Conservation (phyloP, 2,329 filamentous ascomycete genomes). For the Apiospora arundinis region DNA sequence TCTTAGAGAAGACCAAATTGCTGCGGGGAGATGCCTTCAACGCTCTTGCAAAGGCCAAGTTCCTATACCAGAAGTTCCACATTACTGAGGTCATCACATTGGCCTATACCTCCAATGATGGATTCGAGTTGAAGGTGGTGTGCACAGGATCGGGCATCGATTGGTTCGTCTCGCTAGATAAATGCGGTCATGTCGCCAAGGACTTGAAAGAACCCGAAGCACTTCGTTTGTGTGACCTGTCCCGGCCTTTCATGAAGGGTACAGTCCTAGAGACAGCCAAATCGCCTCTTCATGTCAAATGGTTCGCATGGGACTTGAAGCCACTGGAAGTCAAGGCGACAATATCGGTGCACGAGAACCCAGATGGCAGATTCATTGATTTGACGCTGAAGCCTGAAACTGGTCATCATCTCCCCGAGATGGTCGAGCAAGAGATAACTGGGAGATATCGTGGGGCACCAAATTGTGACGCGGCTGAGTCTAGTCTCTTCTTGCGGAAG, state of each 20-base stretch:
- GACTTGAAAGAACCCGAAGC: constrained; percentile 10
- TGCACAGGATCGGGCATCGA: constrained; percentile 30
- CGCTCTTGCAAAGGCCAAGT: constrained; percentile 23
- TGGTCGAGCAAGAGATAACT: not conserved
- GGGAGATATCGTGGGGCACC: constrained; percentile 32
- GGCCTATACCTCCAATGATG: constrained; percentile 31
- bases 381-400: not conserved
- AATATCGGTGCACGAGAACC: not conserved
- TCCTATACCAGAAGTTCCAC: constrained; percentile 34
- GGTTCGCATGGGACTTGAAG: not conserved
- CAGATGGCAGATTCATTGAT: not conserved
- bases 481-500: constrained; percentile 34
- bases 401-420: not conserved
- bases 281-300: constrained; percentile 23
- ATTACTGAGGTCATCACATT: constrained; percentile 37
- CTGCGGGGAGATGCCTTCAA: not conserved
- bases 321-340: not conserved
- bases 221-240: not conserved
- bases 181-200: constrained; percentile 24
- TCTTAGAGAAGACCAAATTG: not conserved
- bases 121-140: constrained; percentile 33
- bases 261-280: not conserved
- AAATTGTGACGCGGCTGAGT: constrained; percentile 40
- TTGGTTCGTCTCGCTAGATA: constrained; percentile 36
- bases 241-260: constrained; percentile 6